Conservation (phyloP, 2,329 filamentous ascomycete genomes). For the Geosmithia putterillii region DNA sequence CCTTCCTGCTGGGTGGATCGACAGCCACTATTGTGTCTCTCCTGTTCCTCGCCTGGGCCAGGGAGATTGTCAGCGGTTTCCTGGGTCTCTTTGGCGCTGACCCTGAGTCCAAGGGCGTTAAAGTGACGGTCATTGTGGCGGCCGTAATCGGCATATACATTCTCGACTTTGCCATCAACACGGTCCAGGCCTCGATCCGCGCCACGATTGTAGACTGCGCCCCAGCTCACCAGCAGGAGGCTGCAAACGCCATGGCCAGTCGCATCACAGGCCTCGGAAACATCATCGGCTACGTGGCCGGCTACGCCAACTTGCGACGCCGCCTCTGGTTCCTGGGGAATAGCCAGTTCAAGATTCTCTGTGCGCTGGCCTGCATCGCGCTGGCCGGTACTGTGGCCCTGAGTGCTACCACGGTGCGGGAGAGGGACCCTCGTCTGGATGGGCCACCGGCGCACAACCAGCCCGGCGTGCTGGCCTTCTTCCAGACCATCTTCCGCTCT, state of each 20-base stretch:
- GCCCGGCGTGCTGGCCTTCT: constrained; percentile 64
- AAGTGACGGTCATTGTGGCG: constrained; percentile 56
- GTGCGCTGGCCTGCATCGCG: constrained; percentile 67
- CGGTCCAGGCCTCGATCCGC: constrained; percentile 84
- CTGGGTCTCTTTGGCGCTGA: constrained; percentile 60
- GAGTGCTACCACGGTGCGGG: constrained; percentile 57
- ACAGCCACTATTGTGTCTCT: constrained; percentile 55
- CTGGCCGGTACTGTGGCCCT: constrained; percentile 58
- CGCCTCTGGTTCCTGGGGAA: constrained; percentile 70
- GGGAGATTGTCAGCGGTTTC: constrained; percentile 57
- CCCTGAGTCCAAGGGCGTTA: constrained; percentile 50
- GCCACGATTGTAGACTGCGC: constrained; percentile 91
- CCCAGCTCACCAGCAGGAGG: constrained; percentile 84
- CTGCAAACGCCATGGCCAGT: constrained; percentile 89
- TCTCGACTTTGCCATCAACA: constrained; percentile 91
- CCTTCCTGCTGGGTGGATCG: constrained; percentile 66
- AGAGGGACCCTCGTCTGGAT: constrained; percentile 70
- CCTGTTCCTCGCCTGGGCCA: constrained; percentile 61
- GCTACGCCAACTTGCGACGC: constrained; percentile 67
- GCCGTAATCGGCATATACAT: constrained; percentile 83
- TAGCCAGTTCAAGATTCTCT: constrained; percentile 88
- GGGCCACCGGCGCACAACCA: constrained; percentile 46
- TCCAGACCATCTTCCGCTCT: constrained; percentile 63
- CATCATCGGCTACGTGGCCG: constrained; percentile 80
- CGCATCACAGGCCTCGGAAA: constrained; percentile 79